Evolutionary conservation across 2,329 filamentous ascomycete genomes (phyloP), one percentile per base, ranked within the genome.

Genomic region (Penicillium sp.): DNA sequence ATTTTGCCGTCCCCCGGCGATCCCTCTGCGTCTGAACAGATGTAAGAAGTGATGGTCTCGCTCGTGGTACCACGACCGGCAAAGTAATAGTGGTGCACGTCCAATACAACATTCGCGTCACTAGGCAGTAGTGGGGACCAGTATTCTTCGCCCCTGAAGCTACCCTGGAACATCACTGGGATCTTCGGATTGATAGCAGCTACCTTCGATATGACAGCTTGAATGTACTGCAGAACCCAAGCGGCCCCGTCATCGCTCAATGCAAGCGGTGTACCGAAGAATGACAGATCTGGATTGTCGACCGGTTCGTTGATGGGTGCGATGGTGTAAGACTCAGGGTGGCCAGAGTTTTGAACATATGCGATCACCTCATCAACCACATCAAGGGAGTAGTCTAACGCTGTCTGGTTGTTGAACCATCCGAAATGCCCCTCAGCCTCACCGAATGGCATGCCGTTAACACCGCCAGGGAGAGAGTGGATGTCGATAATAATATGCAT

Each of bases 151-250:
- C 49, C 61, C 47, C 67, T 64, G 62, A 72, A 71, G 48, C 69
- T 69, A 0, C 68, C 69, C 61, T 71, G 70, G 53, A 73, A 64
- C 67, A 71, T 71, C 15, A 70, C 62, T 2, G 69, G 70, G 44
- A 72, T 68, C 5, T 51, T 51, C 1, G 57, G 54, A 44, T 70
- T 67, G 11, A 67, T 62, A 0, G 51, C 52, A 30, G 62, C 64
- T 1, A 71, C 69, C 2, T 45, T 62, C 1, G 59, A 65, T 19
- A 70, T 44, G 4, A 72, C 70, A 9, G 66, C 64, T 1, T 66
- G 60, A 29, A 70, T 65, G 17, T 68, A 71, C 44, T 67, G 66
- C 49, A 69, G 11, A 29, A 72, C 56, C 69, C 68, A 72, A 3
- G 38, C 30, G 2, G 70, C 70, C 2, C 66, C 70, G 1, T 63